These are phyloP conservation scores for Fusarium fracticaudum DNA, from an alignment of 2,329 filamentous ascomycete genomes.

Conservation along the genomic window DNA sequence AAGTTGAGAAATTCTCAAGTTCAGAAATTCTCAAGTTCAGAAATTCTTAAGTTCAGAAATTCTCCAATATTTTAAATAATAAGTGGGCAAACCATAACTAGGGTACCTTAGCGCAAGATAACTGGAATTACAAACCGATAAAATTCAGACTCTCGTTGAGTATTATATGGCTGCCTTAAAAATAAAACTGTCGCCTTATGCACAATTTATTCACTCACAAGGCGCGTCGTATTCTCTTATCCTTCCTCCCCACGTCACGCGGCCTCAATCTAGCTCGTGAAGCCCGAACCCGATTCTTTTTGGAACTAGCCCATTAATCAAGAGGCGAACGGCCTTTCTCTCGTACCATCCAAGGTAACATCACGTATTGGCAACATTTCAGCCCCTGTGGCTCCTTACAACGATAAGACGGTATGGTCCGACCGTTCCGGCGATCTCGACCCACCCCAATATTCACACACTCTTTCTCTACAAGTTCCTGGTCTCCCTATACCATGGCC, in stretches of 20 bases:
- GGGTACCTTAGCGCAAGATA: too few relatives aligned
- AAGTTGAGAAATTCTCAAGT: too few relatives aligned
- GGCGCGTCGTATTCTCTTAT: background rate
- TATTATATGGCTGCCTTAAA: background rate
- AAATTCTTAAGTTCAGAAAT: too few relatives aligned
- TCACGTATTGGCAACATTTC: background rate
- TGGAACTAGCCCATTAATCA: rapidly evolving
- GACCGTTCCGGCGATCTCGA: too few relatives aligned
- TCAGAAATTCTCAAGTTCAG: too few relatives aligned
- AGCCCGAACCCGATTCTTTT: background rate
- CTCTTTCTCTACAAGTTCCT: background rate
- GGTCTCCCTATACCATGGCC: too few relatives aligned
- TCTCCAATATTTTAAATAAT: too few relatives aligned
- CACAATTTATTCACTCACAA: background rate
- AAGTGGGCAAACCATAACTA: too few relatives aligned
- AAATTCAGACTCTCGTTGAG: background rate
- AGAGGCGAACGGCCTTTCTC: rapidly evolving
- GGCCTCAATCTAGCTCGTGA: background rate
- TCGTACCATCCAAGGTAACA: too few relatives aligned
- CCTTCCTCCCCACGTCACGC: background rate
- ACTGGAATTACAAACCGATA: background rate
- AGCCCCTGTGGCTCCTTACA: background rate
- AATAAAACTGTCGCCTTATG: background rate
- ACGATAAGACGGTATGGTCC: background rate
- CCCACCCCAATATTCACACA: too few relatives aligned